phyloP scores from a whole-genome alignment of 345 rosid species.

The Acer yangbiense region DNA sequence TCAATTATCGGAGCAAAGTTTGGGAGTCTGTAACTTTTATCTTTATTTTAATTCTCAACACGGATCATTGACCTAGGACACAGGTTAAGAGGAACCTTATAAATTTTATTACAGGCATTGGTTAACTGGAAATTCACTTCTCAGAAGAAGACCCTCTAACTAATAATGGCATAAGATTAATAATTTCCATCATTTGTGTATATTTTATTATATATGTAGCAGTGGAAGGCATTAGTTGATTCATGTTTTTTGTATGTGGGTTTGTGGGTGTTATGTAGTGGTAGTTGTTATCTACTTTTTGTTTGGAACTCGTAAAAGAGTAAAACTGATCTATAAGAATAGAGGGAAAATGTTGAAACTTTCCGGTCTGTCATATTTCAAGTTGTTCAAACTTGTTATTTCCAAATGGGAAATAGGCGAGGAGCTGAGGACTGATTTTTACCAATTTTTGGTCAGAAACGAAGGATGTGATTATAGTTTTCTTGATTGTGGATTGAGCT shows the following conservation, averaged over 20 bases:
- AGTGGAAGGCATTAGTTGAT: not conserved
- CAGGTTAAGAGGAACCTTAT: not conserved
- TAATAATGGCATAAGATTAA: not conserved
- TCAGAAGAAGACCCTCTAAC: not conserved
- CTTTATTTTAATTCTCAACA: too few relatives aligned
- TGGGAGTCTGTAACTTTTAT: too few relatives aligned
- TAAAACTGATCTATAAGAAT: not conserved
- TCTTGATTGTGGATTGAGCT: not conserved
- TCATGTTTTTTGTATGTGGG: not conserved
- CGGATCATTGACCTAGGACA: too few relatives aligned
- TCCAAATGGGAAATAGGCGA: not conserved
- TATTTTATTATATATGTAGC: too few relatives aligned
- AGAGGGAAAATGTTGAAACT: not conserved
- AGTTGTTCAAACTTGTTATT: slow-evolving; percentile 3
- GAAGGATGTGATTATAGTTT: not conserved
- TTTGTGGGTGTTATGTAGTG: not conserved
- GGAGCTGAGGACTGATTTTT: not conserved
- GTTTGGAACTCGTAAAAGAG: not conserved
- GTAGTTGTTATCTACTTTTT: not conserved
- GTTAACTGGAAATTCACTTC: not conserved
- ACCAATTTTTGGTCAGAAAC: not conserved
- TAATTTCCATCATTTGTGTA: not conserved
- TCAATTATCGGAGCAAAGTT: too few relatives aligned
- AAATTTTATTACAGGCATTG: not conserved
- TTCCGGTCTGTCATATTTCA: not conserved